These are phyloP conservation scores for Podosphaera xanthii DNA, from an alignment of 2,329 filamentous ascomycete genomes.

Conservation along the genomic window DNA sequence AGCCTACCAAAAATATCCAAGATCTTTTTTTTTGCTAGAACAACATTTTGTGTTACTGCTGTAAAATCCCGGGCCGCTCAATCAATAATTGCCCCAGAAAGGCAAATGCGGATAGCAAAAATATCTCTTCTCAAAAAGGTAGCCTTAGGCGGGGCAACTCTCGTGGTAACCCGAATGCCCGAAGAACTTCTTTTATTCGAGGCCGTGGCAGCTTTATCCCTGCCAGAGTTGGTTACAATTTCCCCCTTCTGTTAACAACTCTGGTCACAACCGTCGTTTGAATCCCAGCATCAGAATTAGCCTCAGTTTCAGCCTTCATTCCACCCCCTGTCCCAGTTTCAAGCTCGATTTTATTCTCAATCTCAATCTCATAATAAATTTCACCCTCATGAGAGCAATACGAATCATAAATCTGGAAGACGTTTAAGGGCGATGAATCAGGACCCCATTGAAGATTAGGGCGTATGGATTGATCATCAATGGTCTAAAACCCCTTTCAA, in stretches of 20 bases:
- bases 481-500: too few species aligned
- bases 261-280: conserved; percentile 1
- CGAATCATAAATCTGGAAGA: not conserved
- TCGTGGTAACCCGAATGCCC: too few species aligned
- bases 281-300: not conserved
- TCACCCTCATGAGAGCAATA: not conserved
- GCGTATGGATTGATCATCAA: too few species aligned
- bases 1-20: not conserved
- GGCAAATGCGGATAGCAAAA: not conserved
- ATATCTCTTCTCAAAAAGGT: not conserved
- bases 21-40: not conserved
- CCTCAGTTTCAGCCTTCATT: conserved; percentile 17
- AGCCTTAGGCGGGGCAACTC: not conserved
- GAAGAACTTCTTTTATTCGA: too few species aligned
- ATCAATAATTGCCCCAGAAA: not conserved
- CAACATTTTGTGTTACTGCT: not conserved
- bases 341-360: not conserved
- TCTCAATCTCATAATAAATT: too few species aligned
- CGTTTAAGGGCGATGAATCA: not conserved
- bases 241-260: conserved; percentile 24
- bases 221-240: conserved; percentile 18
- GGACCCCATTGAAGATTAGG: too few species aligned
- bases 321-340: not conserved
- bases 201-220: too few species aligned
- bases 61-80: not conserved